These are phyloP conservation scores for Globisporangium middletonii DNA, from an alignment of 352 stramenopile genomes.

Conservation along the genomic window DNA sequence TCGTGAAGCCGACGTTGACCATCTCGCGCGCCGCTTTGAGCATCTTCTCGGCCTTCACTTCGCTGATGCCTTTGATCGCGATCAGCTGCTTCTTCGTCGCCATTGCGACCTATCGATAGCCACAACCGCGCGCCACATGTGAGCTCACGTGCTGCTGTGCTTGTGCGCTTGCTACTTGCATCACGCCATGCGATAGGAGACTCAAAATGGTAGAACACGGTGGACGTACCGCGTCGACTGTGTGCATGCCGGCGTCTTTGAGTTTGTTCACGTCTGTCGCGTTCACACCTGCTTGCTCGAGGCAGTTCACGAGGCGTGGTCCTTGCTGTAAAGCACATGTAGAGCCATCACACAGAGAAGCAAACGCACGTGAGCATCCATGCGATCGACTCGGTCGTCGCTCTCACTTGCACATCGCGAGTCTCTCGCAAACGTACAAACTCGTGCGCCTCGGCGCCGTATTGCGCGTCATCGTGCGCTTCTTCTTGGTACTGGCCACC, in stretches of 20 bases:
- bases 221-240: conserved; percentile 91
- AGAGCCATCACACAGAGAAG: not conserved
- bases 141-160: no score
- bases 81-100: conserved; percentile 96
- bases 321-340: conserved; percentile 40
- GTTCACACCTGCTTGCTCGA: conserved; percentile 97
- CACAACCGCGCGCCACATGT: not conserved
- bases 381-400: not conserved
- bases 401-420: not conserved
- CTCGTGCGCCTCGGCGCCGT: conserved; percentile 11
- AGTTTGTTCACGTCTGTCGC: conserved; percentile 98
- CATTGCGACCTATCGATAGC: conserved; percentile 82
- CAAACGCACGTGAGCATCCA: conserved; percentile 6
- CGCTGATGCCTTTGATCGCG: conserved; percentile 98
- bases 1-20: conserved; percentile 99
- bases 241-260: conserved; percentile 96
- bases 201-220: not conserved
- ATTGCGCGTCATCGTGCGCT: conserved; percentile 10
- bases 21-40: conserved; percentile 97
- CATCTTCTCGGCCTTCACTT: conserved; percentile 98
- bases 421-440: conserved; percentile 12
- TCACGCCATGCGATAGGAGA: not conserved
- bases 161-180: not conserved
- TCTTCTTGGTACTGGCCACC: conserved; percentile 16
- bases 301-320: conserved; percentile 76